These are phyloP conservation scores for Camellia granthamiana DNA, from an alignment of 148 eudicot species.

Conservation along the genomic window DNA sequence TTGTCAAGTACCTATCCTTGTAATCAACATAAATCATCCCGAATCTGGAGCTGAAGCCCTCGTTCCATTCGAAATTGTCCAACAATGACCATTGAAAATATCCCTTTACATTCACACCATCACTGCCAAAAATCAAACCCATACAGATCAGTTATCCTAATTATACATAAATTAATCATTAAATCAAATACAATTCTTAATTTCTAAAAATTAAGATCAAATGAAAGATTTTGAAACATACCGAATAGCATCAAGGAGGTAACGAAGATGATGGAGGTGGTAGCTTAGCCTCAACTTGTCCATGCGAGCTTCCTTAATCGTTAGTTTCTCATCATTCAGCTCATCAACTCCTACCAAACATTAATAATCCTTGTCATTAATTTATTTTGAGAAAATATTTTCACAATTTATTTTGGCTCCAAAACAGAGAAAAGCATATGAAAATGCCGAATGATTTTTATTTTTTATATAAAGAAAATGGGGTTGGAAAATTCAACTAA, in stretches of 20 bases:
- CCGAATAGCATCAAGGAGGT: background rate
- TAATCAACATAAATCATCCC: constrained; percentile 15
- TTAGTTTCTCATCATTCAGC: background rate
- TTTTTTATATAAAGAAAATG: no score
- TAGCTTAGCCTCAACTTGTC: background rate
- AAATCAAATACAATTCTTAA: no score
- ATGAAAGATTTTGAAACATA: background rate
- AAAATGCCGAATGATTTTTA: no score
- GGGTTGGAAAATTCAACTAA: no score
- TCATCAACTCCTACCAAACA: background rate
- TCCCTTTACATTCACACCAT: constrained; percentile 9
- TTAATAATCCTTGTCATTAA: no score
- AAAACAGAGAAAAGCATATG: no score
- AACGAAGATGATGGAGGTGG: background rate
- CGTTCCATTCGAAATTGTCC: constrained; percentile 17
- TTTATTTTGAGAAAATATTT: no score
- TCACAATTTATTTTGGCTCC: no score
- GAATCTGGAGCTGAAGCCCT: constrained; percentile 7
- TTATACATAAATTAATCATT: no score
- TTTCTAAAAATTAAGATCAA: background rate
- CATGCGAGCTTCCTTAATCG: background rate
- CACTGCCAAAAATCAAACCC: background rate
- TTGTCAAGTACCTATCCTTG: background rate
- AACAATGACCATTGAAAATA: constrained; percentile 16
- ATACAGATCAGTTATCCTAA: no score